A percentile compares a stretch with the other conserved stretches of the same genome.
These are phyloP conservation scores for Vitis labrusca DNA, from an alignment of 164 flowering plant genomes.

Conservation along the genomic window DNA sequence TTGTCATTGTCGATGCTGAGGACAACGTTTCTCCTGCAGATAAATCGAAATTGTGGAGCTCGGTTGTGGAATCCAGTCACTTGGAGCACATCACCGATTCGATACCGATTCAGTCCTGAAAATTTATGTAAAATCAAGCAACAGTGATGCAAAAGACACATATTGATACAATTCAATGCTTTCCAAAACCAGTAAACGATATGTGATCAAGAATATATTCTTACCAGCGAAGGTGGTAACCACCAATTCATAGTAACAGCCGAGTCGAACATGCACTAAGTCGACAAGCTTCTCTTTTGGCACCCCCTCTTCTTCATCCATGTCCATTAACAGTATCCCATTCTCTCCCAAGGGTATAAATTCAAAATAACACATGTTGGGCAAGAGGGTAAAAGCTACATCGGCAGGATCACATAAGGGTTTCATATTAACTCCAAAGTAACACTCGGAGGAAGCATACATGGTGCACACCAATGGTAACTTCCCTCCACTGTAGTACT, in stretches of 20 bases:
- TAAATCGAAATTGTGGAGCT: constrained; percentile 83
- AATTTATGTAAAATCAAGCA: neutral
- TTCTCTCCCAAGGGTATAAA: constrained; percentile 61
- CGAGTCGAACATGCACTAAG: constrained; percentile 58
- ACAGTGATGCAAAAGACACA: neutral
- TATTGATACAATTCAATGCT: too few species aligned
- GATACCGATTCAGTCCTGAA: constrained; percentile 65
- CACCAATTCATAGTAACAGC: constrained; percentile 71
- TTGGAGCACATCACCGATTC: constrained; percentile 81
- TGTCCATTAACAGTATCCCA: constrained; percentile 29
- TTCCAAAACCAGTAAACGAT: too few species aligned
- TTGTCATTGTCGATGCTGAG: constrained; percentile 83
- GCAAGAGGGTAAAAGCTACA: constrained; percentile 72
- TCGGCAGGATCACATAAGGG: constrained; percentile 66
- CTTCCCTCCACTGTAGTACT: constrained; percentile 58
- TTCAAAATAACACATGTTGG: constrained; percentile 82
- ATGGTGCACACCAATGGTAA: constrained; percentile 68
- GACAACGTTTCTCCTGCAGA: constrained; percentile 70
- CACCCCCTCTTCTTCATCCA: constrained; percentile 43
- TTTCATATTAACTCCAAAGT: constrained; percentile 77
- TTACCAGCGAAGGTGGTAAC: constrained; percentile 85
- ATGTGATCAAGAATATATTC: neutral
- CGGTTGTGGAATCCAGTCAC: constrained; percentile 76
- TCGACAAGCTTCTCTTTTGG: constrained; percentile 40
- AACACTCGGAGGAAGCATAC: constrained; percentile 89